Base-by-base conservation (phyloP, 2,329 filamentous ascomycete species). In the Fusarium praegraminearum region DNA sequence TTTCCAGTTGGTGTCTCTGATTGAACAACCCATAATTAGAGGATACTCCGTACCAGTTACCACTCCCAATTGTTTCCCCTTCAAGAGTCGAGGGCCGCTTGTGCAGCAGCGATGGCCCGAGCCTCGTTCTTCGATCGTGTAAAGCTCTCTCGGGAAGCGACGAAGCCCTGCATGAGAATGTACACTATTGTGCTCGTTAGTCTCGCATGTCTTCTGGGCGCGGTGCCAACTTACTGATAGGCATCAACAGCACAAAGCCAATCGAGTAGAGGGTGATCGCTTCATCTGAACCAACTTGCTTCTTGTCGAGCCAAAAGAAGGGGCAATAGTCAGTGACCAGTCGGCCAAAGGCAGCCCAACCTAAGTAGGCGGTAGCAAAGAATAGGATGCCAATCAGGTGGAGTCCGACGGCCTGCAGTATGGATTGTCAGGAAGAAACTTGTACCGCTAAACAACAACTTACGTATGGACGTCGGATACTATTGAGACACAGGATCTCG, bases 291-390 rank as follows among this genome's bases (percentile, higher is more conserved):
- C 81, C 81, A 66, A 84, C 80, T 56, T 81, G 73, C 8, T 78
- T 73, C 53, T 81, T 78, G 67, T 87, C 83, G 54, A 87, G 78
- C 81, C 85, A 87, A 76, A 85, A 86, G 67, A 85, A 85, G 12
- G 85, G 78, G 57, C 77, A 80, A 52, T 80, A 80, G 35, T 81
- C 81, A 3, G 84, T 86, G 53, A 83, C 54, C 28, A 80, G 73
- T 67, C 82, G 81, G 26, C 85, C 85, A 47, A 86, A 74, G 12
- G 77, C 79, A 35, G 82, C 85, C 83, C 83, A 87, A 38, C 76
- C 81, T 36, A 87, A 79, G 67, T 87, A 87, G n/a, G 79, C 69
- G 15, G 74, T 79, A 24, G 81, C 80, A 24, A 80, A 73, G 44
- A 80, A 76, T 30, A 83, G 74, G 30, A 84, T 78, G 18, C 82